A percentile compares a stretch with the other conserved stretches of the same genome.
phyloP scores from a whole-genome alignment of 164 flowering plant species.

The Magnolia kwangsiensis region DNA sequence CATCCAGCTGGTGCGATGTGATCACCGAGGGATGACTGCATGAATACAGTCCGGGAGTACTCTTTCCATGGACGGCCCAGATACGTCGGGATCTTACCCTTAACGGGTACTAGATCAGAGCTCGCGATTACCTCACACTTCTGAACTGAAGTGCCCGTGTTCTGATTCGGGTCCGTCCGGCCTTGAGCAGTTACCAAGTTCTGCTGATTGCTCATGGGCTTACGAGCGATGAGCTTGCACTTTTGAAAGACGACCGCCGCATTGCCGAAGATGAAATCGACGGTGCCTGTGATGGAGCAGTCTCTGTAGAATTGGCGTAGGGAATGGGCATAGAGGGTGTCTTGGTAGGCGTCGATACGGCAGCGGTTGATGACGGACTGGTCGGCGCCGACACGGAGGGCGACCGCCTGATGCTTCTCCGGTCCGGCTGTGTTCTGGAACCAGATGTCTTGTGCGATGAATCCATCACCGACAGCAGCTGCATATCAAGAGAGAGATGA shows the following conservation, averaged over 20 bases:
- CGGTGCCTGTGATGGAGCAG: conserved; percentile 37
- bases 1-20: conserved; percentile 37
- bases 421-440: conserved; percentile 51
- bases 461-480: conserved; percentile 54
- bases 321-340: conserved; percentile 51
- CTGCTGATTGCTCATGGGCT: conserved; percentile 33
- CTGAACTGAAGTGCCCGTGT: conserved; percentile 50
- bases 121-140: conserved; percentile 34
- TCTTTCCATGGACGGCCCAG: conserved; percentile 54
- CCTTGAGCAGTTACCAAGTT: conserved; percentile 55
- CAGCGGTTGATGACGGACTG: conserved; percentile 45
- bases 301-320: conserved; percentile 49
- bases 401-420: conserved; percentile 52
- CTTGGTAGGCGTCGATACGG: conserved; percentile 44
- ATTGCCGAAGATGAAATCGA: conserved; percentile 55
- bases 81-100: conserved; percentile 27
- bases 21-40: conserved; percentile 38
- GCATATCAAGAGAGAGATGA: conserved; percentile 5
- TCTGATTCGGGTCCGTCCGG: conserved; percentile 37
- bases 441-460: conserved; percentile 48
- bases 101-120: conserved; percentile 35
- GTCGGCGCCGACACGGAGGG: conserved; percentile 46
- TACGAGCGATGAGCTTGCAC: conserved; percentile 34
- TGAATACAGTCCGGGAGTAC: conserved; percentile 40
- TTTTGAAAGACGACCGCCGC: conserved; percentile 47